Conservation (phyloP, 345 rosid genomes). For the Ailanthus altissimus region DNA sequence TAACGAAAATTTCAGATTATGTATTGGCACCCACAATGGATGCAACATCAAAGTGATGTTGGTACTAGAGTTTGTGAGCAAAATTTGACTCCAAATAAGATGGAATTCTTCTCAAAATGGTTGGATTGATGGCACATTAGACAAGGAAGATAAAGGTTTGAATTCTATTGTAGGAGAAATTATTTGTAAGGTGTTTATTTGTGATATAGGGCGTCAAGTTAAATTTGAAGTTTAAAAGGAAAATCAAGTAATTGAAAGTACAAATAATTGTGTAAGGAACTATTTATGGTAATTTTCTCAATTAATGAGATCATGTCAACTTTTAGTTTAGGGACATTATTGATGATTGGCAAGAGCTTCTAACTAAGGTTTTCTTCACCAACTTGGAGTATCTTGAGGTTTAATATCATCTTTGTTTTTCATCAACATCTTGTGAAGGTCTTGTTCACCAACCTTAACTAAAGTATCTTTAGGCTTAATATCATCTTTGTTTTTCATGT, state of each 20-base stretch:
- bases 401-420: too few species aligned
- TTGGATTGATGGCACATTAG: neutral
- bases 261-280: neutral
- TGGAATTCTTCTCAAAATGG: neutral
- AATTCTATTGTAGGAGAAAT: neutral
- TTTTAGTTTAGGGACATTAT: neutral
- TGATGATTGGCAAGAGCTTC: neutral
- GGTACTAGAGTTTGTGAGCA: neutral
- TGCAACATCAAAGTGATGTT: neutral
- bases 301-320: neutral
- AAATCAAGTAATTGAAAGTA: neutral
- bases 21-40: neutral
- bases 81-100: neutral
- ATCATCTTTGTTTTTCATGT: neutral
- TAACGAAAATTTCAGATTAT: neutral
- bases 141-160: neutral
- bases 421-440: neutral
- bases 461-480: neutral
- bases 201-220: neutral
- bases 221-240: neutral
- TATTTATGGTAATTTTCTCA: neutral
- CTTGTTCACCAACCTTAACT: neutral
- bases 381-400: neutral
- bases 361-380: neutral
- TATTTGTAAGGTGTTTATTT: neutral